These are phyloP conservation scores for Diaporthe vaccinii DNA, from an alignment of 2,329 filamentous ascomycete species.

Conservation along the genomic window DNA sequence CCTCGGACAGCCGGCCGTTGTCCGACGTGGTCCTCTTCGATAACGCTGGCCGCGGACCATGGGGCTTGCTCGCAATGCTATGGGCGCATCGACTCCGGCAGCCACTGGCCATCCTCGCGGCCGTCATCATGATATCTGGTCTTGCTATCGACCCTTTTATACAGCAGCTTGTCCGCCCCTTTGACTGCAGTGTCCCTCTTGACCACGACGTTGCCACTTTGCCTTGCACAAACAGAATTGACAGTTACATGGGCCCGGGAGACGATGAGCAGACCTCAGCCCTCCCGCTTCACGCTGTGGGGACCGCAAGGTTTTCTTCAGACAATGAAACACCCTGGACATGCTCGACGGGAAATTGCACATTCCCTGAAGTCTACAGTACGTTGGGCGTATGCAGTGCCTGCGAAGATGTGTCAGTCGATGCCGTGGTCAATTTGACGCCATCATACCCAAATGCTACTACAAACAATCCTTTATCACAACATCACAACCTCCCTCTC, in stretches of 20 bases:
- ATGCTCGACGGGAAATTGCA: neutral
- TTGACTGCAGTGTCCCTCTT: neutral
- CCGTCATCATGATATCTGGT: neutral
- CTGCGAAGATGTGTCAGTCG: no score
- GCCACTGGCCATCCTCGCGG: neutral
- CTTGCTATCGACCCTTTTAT: neutral
- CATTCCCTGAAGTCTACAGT: neutral
- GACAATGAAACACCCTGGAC: neutral
- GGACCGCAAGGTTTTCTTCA: neutral
- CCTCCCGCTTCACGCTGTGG: neutral
- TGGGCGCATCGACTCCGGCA: neutral
- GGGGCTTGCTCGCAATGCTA: neutral
- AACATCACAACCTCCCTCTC: neutral
- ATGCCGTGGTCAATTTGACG: neutral
- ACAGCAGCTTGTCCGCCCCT: neutral
- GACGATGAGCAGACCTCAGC: neutral
- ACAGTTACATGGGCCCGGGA: neutral
- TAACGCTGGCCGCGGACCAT: neutral
- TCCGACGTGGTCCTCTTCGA: neutral
- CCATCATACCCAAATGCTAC: no score
- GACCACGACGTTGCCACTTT: neutral
- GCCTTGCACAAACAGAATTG: neutral
- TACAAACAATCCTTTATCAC: no score
- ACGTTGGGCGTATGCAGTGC: neutral
- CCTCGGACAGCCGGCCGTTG: neutral